Conservation (phyloP, 2,329 filamentous ascomycete genomes). For the Colletotrichum sp. region DNA sequence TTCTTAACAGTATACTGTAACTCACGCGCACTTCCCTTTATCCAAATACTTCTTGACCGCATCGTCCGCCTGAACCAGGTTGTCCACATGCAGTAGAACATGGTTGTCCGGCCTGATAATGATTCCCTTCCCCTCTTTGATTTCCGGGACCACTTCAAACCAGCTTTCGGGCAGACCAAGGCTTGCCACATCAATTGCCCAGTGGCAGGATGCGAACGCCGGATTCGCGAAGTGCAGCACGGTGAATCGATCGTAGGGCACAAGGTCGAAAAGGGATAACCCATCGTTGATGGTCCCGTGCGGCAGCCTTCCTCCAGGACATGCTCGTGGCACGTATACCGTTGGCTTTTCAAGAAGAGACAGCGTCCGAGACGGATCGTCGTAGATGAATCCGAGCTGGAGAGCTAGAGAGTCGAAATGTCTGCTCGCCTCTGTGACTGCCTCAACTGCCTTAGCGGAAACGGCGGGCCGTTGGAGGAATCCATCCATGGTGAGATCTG, state of each 20-base stretch:
- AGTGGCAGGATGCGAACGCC: not conserved
- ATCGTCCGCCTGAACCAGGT: not conserved
- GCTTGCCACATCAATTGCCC: not conserved
- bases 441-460: not conserved
- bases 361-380: not conserved
- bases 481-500: not conserved
- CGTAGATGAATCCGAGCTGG: constrained; percentile 11
- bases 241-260: constrained; percentile 11
- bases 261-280: not conserved
- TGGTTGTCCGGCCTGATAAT: constrained; percentile 10
- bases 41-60: not conserved
- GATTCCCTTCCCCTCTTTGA: constrained; percentile 2
- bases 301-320: constrained; percentile 7
- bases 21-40: not conserved
- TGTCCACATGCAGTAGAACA: not conserved
- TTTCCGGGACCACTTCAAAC: not conserved
- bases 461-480: not conserved
- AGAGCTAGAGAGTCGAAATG: constrained; percentile 14
- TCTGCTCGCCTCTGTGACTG: constrained; percentile 1
- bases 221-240: not conserved
- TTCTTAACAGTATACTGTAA: not conserved
- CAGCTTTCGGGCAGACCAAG: not conserved
- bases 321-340: not conserved
- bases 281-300: not conserved
- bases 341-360: not conserved